These are phyloP conservation scores for Podospora didyma DNA, from an alignment of 495 filamentous ascomycete genomes.

Conservation along the genomic window DNA sequence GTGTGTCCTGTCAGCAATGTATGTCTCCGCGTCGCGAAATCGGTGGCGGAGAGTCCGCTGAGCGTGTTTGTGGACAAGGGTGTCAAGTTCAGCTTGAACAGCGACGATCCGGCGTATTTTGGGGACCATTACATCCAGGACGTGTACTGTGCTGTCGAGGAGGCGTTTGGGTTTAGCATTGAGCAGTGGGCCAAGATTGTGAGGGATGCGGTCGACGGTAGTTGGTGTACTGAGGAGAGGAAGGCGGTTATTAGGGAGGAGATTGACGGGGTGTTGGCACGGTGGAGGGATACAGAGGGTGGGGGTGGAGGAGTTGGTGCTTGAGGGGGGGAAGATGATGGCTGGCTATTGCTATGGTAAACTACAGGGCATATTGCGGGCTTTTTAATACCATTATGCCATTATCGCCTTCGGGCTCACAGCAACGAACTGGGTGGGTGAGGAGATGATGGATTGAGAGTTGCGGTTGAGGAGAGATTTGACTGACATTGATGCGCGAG, in stretches of 20 bases:
- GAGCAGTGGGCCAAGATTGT: constrained; percentile 64
- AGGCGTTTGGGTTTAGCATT: constrained; percentile 58
- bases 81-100: constrained; percentile 66
- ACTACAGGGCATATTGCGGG: no score
- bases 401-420: no score
- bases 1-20: constrained; percentile 75
- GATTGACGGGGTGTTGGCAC: constrained; percentile 25
- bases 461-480: no score
- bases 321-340: no score
- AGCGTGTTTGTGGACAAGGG: constrained; percentile 60
- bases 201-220: constrained; percentile 58
- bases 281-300: constrained; percentile 2
- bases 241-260: constrained; percentile 40
- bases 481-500: no score
- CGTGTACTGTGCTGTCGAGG: constrained; percentile 73
- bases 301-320: not conserved
- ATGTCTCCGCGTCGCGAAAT: constrained; percentile 53
- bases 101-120: constrained; percentile 81
- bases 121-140: constrained; percentile 67
- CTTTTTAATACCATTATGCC: no score
- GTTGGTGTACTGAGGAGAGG: constrained; percentile 50
- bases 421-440: no score
- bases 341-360: no score
- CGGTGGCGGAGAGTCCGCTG: constrained; percentile 58
- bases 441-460: no score